Conservation (phyloP, 2,329 filamentous ascomycete genomes). For the Aureobasidium musti region DNA sequence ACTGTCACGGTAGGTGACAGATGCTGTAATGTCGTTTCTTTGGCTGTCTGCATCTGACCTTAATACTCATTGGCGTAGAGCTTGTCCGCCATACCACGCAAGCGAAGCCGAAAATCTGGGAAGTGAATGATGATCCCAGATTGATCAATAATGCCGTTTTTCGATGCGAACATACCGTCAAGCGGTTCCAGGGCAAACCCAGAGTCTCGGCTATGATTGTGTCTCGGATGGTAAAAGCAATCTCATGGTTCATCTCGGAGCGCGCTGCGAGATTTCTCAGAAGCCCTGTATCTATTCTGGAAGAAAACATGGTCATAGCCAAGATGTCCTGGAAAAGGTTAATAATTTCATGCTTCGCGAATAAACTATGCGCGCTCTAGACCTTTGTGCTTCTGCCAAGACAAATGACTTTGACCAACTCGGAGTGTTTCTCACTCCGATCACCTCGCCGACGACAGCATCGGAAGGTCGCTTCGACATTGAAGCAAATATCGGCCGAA, state of each 20-base stretch:
- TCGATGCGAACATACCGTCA: background rate
- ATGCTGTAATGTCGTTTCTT: background rate
- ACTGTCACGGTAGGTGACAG: slow-evolving; percentile 7
- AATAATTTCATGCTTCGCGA: background rate
- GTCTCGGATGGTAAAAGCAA: background rate
- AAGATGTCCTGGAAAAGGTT: background rate
- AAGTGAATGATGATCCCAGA: background rate
- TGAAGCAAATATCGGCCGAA: background rate
- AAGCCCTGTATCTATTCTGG: background rate
- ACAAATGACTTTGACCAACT: background rate
- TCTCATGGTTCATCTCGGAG: slow-evolving; percentile 1
- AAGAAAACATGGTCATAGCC: background rate
- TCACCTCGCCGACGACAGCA: background rate
- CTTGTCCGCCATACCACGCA: slow-evolving; percentile 11
- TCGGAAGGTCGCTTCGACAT: background rate
- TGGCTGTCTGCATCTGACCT: background rate
- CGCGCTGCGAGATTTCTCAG: background rate
- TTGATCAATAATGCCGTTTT: slow-evolving; percentile 14
- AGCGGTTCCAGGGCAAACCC: background rate
- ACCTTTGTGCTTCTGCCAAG: slow-evolving; percentile 11
- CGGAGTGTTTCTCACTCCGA: background rate
- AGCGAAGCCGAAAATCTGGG: background rate
- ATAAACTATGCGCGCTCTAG: slow-evolving; percentile 1
- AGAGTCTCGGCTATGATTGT: background rate
- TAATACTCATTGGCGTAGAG: background rate